These are phyloP conservation scores for Eucalyptus globulus DNA, from an alignment of 345 rosid species.

Conservation along the genomic window DNA sequence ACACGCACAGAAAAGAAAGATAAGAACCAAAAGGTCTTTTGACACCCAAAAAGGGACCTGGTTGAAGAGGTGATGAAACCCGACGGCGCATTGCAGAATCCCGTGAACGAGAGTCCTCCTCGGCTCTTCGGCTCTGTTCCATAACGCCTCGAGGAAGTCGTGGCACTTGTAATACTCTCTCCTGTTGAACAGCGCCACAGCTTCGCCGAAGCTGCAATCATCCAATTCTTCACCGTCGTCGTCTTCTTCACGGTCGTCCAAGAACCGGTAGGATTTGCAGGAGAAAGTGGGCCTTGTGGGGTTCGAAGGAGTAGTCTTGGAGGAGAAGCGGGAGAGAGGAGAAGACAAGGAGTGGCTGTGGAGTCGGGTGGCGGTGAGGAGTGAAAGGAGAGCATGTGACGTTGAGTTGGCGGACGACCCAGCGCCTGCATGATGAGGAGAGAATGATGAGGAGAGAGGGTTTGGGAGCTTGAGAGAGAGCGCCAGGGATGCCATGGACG, in stretches of 20 bases:
- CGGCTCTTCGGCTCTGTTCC: slow-evolving; percentile 72
- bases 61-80: slow-evolving; percentile 82
- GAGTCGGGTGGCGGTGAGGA: background rate
- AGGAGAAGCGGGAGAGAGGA: background rate
- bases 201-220: slow-evolving; percentile 36
- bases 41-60: slow-evolving; percentile 17
- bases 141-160: slow-evolving; percentile 62
- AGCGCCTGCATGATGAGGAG: background rate
- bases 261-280: slow-evolving; percentile 10
- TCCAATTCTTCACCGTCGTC: background rate
- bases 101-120: slow-evolving; percentile 67
- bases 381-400: background rate
- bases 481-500: background rate
- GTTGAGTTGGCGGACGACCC: background rate
- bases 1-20: background rate
- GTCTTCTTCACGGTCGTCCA: background rate
- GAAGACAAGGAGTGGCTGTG: background rate
- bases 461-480: background rate
- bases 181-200: slow-evolving; percentile 49
- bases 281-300: background rate
- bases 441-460: background rate
- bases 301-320: background rate
- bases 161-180: slow-evolving; percentile 80
- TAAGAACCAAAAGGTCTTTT: background rate
- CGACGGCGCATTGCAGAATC: slow-evolving; percentile 80